Conservation (phyloP, 352 stramenopile species). For the Phytophthora idaei region DNA sequence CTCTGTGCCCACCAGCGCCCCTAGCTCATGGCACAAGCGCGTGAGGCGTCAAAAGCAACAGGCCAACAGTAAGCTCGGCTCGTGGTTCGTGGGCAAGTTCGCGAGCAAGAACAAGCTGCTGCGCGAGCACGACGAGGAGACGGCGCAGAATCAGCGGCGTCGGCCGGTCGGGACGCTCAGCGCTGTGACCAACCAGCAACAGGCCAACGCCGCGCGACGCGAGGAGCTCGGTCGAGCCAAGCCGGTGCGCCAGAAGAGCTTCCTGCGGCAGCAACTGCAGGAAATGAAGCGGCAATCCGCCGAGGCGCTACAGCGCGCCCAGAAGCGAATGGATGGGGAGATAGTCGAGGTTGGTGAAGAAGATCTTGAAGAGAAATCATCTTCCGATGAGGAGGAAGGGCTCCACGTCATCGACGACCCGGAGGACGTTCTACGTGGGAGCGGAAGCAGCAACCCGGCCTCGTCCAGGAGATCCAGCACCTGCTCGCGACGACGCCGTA, state of each 20-base stretch:
- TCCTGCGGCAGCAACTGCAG: slow-evolving; percentile 65
- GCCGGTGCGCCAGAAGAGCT: slow-evolving; percentile 68
- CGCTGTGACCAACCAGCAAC: slow-evolving; percentile 43
- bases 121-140: slow-evolving; percentile 62
- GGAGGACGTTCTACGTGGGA: slow-evolving; percentile 39
- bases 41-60: slow-evolving; percentile 63
- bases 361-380: slow-evolving; percentile 25
- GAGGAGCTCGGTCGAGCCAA: slow-evolving; percentile 35
- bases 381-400: slow-evolving; percentile 39
- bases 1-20: slow-evolving; percentile 17
- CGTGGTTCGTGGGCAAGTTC: slow-evolving; percentile 77
- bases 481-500: slow-evolving; percentile 30
- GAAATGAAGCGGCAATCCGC: slow-evolving; percentile 83
- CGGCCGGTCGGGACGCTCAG: slow-evolving; percentile 44
- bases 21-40: slow-evolving; percentile 53
- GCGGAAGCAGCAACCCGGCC: slow-evolving; percentile 38
- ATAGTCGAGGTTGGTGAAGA: slow-evolving; percentile 35
- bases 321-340: slow-evolving; percentile 60
- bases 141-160: slow-evolving; percentile 44
- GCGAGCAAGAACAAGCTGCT: slow-evolving; percentile 61
- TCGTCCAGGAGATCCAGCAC: slow-evolving; percentile 41
- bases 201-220: slow-evolving; percentile 30
- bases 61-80: slow-evolving; percentile 61
- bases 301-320: slow-evolving; percentile 47
- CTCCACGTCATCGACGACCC: slow-evolving; percentile 42